Evolutionary conservation across 2,329 filamentous ascomycete genomes (phyloP).

Genomic region (Colletotrichum spinosum): DNA sequence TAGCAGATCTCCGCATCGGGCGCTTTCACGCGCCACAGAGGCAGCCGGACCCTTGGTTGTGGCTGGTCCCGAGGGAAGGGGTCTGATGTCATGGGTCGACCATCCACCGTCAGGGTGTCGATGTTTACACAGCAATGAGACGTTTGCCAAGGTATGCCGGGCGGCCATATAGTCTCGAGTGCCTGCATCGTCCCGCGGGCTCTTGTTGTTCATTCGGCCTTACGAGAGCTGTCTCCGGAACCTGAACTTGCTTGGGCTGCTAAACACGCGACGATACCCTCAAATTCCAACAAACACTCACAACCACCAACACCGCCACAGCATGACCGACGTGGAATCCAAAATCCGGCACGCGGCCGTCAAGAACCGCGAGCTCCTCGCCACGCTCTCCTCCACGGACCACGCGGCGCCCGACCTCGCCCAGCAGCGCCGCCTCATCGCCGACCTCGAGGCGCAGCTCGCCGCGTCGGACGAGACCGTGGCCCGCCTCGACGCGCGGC

Average conservation of each 20-base stretch:
- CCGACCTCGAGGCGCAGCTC: slow-evolving; percentile 57
- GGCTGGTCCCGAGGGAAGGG: neutral
- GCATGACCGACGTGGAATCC: slow-evolving; percentile 42
- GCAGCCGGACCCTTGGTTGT: slow-evolving; percentile 9
- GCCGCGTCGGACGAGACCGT: slow-evolving; percentile 50
- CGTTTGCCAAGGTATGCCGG: slow-evolving; percentile 24
- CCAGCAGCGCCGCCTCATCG: slow-evolving; percentile 58
- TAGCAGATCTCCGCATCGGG: slow-evolving; percentile 5
- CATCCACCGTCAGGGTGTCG: slow-evolving; percentile 1
- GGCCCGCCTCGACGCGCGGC: slow-evolving; percentile 51
- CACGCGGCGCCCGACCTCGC: slow-evolving; percentile 58
- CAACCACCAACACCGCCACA: neutral
- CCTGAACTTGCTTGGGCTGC: too few species aligned
- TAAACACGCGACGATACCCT: slow-evolving; percentile 4
- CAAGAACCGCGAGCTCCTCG: slow-evolving; percentile 57
- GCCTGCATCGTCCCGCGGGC: too few species aligned
- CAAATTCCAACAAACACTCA: neutral
- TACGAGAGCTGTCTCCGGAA: too few species aligned
- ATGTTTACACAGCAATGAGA: neutral
- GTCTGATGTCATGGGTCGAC: slow-evolving; percentile 26
- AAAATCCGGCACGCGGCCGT: slow-evolving; percentile 53
- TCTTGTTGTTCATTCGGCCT: too few species aligned
- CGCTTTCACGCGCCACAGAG: slow-evolving; percentile 6
- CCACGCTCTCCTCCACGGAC: slow-evolving; percentile 60
- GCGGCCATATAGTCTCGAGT: neutral